Evolutionary conservation across 2,329 filamentous ascomycete genomes (phyloP).

Genomic region (Ophiocordyceps camponoti-floridani): DNA sequence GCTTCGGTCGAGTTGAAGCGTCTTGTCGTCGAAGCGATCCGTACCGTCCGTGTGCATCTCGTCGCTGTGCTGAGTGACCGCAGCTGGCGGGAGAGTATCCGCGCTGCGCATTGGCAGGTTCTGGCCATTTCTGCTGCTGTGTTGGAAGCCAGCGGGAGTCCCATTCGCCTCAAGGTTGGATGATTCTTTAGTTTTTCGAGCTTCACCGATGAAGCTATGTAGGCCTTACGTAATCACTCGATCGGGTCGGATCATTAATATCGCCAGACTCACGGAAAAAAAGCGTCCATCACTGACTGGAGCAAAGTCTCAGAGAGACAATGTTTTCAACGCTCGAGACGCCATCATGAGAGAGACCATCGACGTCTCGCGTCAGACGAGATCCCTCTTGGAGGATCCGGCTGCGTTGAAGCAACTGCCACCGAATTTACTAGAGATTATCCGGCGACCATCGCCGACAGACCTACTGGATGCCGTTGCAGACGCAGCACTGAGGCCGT

Average conservation of each 20-base stretch:
- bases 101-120: slow-evolving; percentile 44
- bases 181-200: slow-evolving; percentile 21
- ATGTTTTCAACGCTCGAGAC: slow-evolving; percentile 4
- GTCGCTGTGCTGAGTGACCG: slow-evolving; percentile 29
- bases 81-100: slow-evolving; percentile 45
- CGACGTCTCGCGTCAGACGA: slow-evolving; percentile 35
- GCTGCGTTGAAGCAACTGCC: slow-evolving; percentile 43
- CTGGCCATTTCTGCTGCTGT: slow-evolving; percentile 34
- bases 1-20: slow-evolving; percentile 82
- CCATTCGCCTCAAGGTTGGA: not conserved
- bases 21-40: slow-evolving; percentile 33
- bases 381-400: slow-evolving; percentile 36
- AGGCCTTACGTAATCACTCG: slow-evolving; percentile 3
- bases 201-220: slow-evolving; percentile 6
- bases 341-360: slow-evolving; percentile 31
- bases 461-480: slow-evolving; percentile 57
- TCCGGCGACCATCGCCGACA: slow-evolving; percentile 43
- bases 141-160: slow-evolving; percentile 3
- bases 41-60: slow-evolving; percentile 27
- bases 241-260: slow-evolving; percentile 20
- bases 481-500: slow-evolving; percentile 47
- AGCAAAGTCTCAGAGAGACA: slow-evolving; percentile 5
- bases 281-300: slow-evolving; percentile 3
- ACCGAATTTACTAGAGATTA: slow-evolving; percentile 47
- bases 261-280: slow-evolving; percentile 9